These are phyloP conservation scores for Akanthomyces lecanii DNA, from an alignment of 2,329 filamentous ascomycete species.

Conservation along the genomic window DNA sequence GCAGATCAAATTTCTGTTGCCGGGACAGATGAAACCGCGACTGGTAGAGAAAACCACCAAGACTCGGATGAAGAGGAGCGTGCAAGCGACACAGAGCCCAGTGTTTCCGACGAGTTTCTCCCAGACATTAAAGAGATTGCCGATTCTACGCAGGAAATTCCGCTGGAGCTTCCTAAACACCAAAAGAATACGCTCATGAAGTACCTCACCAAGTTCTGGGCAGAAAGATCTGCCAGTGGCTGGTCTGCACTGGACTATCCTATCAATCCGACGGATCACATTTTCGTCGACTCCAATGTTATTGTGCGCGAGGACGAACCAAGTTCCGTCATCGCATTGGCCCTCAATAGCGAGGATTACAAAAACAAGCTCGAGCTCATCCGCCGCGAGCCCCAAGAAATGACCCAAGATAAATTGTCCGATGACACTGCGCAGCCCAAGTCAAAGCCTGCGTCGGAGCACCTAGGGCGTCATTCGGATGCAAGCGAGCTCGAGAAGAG, in stretches of 20 bases:
- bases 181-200: constrained; percentile 93
- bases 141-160: constrained; percentile 56
- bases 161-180: constrained; percentile 79
- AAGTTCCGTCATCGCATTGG: constrained; percentile 91
- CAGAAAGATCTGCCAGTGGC: constrained; percentile 90
- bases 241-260: constrained; percentile 94
- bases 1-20: constrained; percentile 26
- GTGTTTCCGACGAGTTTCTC: constrained; percentile 63
- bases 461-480: constrained; percentile 40
- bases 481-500: constrained; percentile 81
- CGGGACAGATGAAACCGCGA: constrained; percentile 28
- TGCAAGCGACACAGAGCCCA: constrained; percentile 68
- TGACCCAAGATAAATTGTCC: constrained; percentile 34
- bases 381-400: constrained; percentile 46
- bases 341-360: constrained; percentile 84
- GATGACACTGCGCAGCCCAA: constrained; percentile 27
- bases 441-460: constrained; percentile 33
- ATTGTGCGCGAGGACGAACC: constrained; percentile 97
- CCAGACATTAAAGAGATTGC: constrained; percentile 60
- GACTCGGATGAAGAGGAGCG: constrained; percentile 66
- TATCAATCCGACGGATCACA: constrained; percentile 80
- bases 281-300: constrained; percentile 94
- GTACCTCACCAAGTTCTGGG: constrained; percentile 97
- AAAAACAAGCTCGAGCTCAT: constrained; percentile 70
- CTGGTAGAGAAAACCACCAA: constrained; percentile 41